Conservation (phyloP, 129 eudicot genomes). For the Smallanthus sonchifolius region DNA sequence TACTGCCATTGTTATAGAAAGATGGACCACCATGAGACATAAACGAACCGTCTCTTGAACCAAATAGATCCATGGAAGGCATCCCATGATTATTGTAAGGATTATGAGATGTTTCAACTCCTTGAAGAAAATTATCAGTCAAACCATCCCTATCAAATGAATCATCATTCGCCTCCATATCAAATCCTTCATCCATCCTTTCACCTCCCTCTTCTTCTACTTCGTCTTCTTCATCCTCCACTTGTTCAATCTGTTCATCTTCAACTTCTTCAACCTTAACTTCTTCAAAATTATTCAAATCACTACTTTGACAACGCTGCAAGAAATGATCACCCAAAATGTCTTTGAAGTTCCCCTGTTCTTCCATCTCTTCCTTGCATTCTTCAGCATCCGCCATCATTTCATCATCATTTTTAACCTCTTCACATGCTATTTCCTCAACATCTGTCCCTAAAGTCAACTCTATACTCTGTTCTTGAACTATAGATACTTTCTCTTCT, state of each 20-base stretch:
- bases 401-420: constrained; percentile 35
- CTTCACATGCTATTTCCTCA: constrained; percentile 31
- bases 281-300: constrained; percentile 35
- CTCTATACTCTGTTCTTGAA: not conserved
- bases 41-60: constrained; percentile 39
- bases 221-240: constrained; percentile 39
- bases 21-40: constrained; percentile 40
- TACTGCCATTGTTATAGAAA: constrained; percentile 41
- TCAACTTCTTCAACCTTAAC: constrained; percentile 28
- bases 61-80: constrained; percentile 40
- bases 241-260: constrained; percentile 35
- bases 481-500: not conserved
- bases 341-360: constrained; percentile 16
- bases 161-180: constrained; percentile 35
- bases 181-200: constrained; percentile 43
- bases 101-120: constrained; percentile 43
- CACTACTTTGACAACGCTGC: constrained; percentile 56
- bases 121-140: constrained; percentile 56
- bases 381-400: constrained; percentile 39
- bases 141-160: constrained; percentile 47
- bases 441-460: constrained; percentile 42
- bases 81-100: constrained; percentile 40
- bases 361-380: constrained; percentile 39
- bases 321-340: constrained; percentile 34
- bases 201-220: constrained; percentile 33